Percentiles rank a stretch among this genome's conserved stretches.
phyloP scores from a whole-genome alignment of 306 rosid genomes.

The Spatholobus suberectus region DNA sequence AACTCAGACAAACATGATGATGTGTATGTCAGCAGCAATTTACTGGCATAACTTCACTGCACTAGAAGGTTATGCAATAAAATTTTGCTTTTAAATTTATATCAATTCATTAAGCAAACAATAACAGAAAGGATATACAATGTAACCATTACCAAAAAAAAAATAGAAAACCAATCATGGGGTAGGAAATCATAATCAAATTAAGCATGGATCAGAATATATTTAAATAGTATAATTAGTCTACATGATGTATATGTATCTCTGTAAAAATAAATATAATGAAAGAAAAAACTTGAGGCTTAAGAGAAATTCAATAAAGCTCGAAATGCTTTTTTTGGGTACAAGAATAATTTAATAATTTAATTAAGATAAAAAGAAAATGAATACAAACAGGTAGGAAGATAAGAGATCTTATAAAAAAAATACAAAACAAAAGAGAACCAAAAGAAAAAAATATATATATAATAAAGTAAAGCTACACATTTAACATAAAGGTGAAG shows the following conservation, averaged over 20 bases:
- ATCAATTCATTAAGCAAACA: constrained; percentile 4
- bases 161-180: not conserved
- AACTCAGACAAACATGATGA: not conserved
- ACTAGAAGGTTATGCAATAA: constrained; percentile 6
- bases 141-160: not conserved
- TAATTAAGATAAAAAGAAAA: not conserved
- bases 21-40: not conserved
- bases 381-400: not conserved
- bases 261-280: not conserved
- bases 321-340: not conserved
- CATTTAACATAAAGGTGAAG: constrained; percentile 15
- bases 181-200: not conserved
- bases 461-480: not conserved
- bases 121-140: constrained; percentile 18
- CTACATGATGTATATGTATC: not conserved
- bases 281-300: not conserved
- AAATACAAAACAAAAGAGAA: not conserved
- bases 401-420: not conserved
- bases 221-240: not conserved
- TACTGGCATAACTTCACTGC: constrained; percentile 22
- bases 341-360: not conserved
- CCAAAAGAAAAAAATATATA: not conserved
- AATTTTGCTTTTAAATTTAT: not conserved
- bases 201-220: not conserved
- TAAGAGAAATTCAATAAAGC: constrained; percentile 23